Base-by-base conservation (phyloP, 2,329 filamentous ascomycete species). In the Cadophora luteo-olivacea region DNA sequence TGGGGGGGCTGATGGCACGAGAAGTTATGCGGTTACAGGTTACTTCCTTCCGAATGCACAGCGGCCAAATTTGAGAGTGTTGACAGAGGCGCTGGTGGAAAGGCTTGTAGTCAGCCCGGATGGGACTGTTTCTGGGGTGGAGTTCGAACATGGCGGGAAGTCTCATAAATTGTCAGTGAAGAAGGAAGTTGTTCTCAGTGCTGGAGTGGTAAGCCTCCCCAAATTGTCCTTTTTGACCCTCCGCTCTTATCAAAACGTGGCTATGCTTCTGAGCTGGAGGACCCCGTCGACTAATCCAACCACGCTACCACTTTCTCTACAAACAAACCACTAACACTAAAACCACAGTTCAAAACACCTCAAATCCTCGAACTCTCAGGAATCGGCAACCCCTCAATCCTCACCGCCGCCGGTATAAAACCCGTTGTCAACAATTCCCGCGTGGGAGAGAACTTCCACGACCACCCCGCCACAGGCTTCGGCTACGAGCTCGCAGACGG, bases 321-420 rank as follows among this genome's bases (percentile, higher is more conserved):
- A 32, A 48, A 48, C 45, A 48, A 48, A 48, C 45, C 8, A 54
- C 51, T 54, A 33, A 54, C 2, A 32, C 51, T 3, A n/a, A 7
- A 32, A 9, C 24, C 3, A 16, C 51, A 54, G 51, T 19, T 54
- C 51, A 54, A 64, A 74, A 68, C 74, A 3, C 78, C 79, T 8
- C 75, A 79, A 63, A 66, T 80, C 19, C 73, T 80, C 14, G 78
- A 80, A 71, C 69, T 79, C 16, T 80, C 79, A 8, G 78, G 78
- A 14, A 74, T 80, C 14, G 67, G 67, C 7, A 65, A 70, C 14
- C 63, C 65, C n/a, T 55, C 58, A 3, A 55, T 72, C 19, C 70
- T 75, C 22, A 51, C 68, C 11, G 51, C 29, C 22, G 67, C 67
- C 3, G 72, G 72, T 5, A 69, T 75, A 16, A 22, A 65, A 7